Evolutionary conservation across 2,329 filamentous ascomycete genomes (phyloP).

Genomic region (Trichoderma simmonsii): DNA sequence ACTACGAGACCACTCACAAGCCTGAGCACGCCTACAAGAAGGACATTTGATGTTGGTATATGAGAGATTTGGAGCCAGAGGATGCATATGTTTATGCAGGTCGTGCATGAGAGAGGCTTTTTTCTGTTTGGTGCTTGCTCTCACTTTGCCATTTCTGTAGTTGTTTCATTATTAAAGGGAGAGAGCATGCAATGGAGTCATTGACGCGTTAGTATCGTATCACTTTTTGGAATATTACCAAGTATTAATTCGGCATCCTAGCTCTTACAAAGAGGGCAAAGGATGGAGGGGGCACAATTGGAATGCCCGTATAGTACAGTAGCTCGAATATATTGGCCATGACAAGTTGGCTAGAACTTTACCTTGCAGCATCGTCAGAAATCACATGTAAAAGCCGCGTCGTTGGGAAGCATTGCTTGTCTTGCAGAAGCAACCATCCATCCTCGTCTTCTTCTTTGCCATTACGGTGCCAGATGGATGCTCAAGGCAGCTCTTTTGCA

Average conservation of each 20-base stretch:
- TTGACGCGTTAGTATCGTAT: slow-evolving; percentile 6
- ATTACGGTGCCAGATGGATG: background rate
- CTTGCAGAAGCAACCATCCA: background rate
- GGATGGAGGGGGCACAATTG: background rate
- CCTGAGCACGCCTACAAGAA: slow-evolving; percentile 73
- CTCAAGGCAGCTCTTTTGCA: background rate
- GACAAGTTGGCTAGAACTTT: background rate
- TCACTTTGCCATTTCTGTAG: background rate
- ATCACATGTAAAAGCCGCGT: slow-evolving; percentile 6
- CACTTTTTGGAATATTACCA: slow-evolving; percentile 1
- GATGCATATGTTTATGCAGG: background rate
- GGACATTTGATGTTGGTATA: slow-evolving; percentile 42
- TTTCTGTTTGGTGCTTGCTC: background rate
- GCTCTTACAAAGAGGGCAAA: background rate
- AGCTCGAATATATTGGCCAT: background rate
- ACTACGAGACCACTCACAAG: slow-evolving; percentile 94
- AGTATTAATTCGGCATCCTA: background rate
- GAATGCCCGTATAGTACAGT: background rate
- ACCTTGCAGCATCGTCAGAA: background rate
- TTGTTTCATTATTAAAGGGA: background rate
- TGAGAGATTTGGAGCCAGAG: background rate
- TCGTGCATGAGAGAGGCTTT: slow-evolving; percentile 4
- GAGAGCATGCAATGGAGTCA: background rate
- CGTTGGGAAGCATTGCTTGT: background rate
- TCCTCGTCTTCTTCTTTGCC: background rate